phyloP scores from a whole-genome alignment of 352 stramenopile genomes.

The Phytophthora tentaculata region DNA sequence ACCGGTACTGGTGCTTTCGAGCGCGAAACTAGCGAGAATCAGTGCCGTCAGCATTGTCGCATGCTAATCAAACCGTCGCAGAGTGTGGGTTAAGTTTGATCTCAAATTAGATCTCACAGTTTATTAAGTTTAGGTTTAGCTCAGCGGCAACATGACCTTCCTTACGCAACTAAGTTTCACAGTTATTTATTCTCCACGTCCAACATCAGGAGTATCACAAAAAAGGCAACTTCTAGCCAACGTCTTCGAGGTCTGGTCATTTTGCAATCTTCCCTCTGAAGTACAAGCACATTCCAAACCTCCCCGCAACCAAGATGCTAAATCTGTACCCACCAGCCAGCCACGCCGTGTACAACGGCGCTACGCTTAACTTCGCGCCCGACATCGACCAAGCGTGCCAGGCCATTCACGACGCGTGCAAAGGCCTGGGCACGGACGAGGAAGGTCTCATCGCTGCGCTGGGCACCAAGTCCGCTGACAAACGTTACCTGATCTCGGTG shows the following conservation, averaged over 20 bases:
- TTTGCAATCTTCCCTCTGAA: conserved; percentile 11
- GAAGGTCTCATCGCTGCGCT: conserved; percentile 49
- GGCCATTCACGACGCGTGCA: conserved; percentile 69
- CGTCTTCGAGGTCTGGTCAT: conserved; percentile 5
- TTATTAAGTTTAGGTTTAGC: neutral
- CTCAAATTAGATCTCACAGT: neutral
- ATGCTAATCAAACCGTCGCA: conserved; percentile 8
- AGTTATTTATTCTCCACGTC: neutral
- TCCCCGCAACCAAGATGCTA: conserved; percentile 49
- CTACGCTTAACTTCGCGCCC: conserved; percentile 44
- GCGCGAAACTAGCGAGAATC: conserved; percentile 7
- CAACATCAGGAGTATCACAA: conserved; percentile 14
- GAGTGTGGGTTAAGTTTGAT: conserved; percentile 6
- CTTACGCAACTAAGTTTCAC: neutral
- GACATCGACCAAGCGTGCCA: conserved; percentile 60
- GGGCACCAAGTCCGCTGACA: conserved; percentile 60
- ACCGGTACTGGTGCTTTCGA: no score
- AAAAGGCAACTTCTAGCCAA: conserved; percentile 5
- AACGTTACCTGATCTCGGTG: conserved; percentile 68
- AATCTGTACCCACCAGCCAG: conserved; percentile 80
- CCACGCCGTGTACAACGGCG: conserved; percentile 65
- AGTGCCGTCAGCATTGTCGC: neutral
- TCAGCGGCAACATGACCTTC: neutral
- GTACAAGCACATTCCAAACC: conserved; percentile 6
- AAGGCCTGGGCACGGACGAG: conserved; percentile 74